Evolutionary conservation across 805 yeast genomes (phyloP).

Genomic region (Lachancea quebecensis): DNA sequence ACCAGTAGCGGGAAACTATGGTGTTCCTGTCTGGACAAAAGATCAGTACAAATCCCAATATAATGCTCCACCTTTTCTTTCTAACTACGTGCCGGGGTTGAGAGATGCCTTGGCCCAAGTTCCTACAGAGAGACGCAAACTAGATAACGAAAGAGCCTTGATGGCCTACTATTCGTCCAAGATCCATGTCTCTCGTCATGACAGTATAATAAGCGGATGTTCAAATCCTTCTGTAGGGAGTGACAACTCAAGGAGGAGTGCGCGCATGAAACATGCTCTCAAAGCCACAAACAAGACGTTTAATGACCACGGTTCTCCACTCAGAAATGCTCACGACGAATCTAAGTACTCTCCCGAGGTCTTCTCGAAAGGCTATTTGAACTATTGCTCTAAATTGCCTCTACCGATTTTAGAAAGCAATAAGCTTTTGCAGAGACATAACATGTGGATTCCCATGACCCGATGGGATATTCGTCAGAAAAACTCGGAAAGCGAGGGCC

Average conservation of each 20-base stretch:
- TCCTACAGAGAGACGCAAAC: slow-evolving; percentile 6
- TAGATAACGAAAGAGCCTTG: slow-evolving; percentile 5
- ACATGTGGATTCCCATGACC: slow-evolving; percentile 27
- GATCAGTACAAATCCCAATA: background rate
- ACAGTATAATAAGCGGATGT: slow-evolving; percentile 5
- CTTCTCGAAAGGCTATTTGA: slow-evolving; percentile 14
- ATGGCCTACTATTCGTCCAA: slow-evolving; percentile 7
- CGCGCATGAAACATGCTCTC: slow-evolving; percentile 3
- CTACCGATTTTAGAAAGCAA: slow-evolving; percentile 16
- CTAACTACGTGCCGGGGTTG: slow-evolving; percentile 5
- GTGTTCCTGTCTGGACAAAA: background rate
- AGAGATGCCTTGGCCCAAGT: slow-evolving; percentile 2
- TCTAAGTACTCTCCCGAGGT: slow-evolving; percentile 3
- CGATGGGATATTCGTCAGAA: slow-evolving; percentile 4
- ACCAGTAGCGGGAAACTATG: background rate
- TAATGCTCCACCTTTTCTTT: background rate
- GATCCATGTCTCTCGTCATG: slow-evolving; percentile 2
- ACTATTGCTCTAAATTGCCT: slow-evolving; percentile 20
- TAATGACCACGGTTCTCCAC: slow-evolving; percentile 1
- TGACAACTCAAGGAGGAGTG: slow-evolving; percentile 1
- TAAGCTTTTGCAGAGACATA: slow-evolving; percentile 13
- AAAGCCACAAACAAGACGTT: background rate
- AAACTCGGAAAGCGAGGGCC: background rate
- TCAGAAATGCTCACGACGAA: background rate
- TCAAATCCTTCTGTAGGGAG: slow-evolving; percentile 1